Percentiles rank a stretch among this genome's conserved stretches.
Evolutionary conservation across 176 grass and related monocot genomes (phyloP).

Genomic region (Aegilops bicornis): DNA sequence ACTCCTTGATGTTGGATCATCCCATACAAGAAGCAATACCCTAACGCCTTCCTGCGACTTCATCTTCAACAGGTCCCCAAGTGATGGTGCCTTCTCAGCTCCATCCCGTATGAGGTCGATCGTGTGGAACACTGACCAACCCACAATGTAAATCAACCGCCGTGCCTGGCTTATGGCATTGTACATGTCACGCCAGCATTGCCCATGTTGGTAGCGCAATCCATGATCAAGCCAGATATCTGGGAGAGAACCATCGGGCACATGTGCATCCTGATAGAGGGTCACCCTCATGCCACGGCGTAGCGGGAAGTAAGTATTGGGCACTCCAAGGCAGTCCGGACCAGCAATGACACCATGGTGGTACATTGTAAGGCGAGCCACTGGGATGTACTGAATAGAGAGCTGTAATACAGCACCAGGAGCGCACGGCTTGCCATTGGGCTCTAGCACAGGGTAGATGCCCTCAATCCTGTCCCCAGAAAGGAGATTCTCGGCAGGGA

Average conservation of each 20-base stretch:
- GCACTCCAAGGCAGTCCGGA: slow-evolving; percentile 57
- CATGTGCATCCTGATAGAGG: slow-evolving; percentile 85
- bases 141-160: slow-evolving; percentile 70
- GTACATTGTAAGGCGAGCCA: slow-evolving; percentile 55
- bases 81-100: not conserved
- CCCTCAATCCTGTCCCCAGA: slow-evolving; percentile 53
- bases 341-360: slow-evolving; percentile 63
- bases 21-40: slow-evolving; percentile 81
- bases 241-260: slow-evolving; percentile 72
- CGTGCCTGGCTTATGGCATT: slow-evolving; percentile 71
- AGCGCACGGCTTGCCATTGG: slow-evolving; percentile 67
- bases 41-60: slow-evolving; percentile 80
- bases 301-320: slow-evolving; percentile 77
- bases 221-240: slow-evolving; percentile 66
- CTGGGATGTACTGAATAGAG: slow-evolving; percentile 70
- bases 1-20: slow-evolving; percentile 73
- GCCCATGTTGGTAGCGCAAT: slow-evolving; percentile 61
- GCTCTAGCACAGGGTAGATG: slow-evolving; percentile 47
- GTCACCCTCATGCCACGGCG: slow-evolving; percentile 63
- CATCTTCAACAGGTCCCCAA: slow-evolving; percentile 70
- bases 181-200: slow-evolving; percentile 83
- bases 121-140: slow-evolving; percentile 80
- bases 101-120: slow-evolving; percentile 55
- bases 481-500: slow-evolving; percentile 47
- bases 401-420: slow-evolving; percentile 46